A percentile compares a stretch with the other conserved stretches of the same genome.
phyloP scores from a whole-genome alignment of 176 grass and related monocot species.

The Microstegium vimineum region DNA sequence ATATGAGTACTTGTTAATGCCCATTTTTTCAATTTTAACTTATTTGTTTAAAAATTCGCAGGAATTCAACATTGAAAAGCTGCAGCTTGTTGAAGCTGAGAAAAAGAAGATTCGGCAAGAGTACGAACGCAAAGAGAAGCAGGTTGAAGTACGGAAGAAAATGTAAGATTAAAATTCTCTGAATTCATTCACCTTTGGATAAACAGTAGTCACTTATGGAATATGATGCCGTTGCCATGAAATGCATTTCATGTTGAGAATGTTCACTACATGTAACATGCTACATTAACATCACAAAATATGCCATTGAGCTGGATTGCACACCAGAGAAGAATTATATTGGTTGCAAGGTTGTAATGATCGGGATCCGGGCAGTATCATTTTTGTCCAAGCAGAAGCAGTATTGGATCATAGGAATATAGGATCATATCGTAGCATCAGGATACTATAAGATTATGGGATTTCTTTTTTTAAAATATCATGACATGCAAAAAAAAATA shows the following conservation, averaged over 20 bases:
- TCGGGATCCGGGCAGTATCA: background rate
- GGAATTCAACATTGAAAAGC: slow-evolving; percentile 99
- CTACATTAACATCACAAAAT: background rate
- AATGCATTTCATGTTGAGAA: background rate
- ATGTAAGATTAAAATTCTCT: slow-evolving; percentile 56
- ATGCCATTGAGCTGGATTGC: background rate
- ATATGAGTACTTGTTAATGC: background rate
- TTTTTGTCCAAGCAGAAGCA: background rate
- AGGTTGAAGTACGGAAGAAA: slow-evolving; percentile 96
- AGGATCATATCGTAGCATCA: background rate
- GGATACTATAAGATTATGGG: background rate
- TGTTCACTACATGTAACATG: background rate
- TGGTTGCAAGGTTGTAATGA: background rate
- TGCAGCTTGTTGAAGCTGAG: slow-evolving; percentile 98
- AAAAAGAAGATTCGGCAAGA: slow-evolving; percentile 99
- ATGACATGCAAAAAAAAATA: background rate
- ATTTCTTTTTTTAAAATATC: background rate
- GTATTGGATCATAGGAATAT: background rate
- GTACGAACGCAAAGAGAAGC: slow-evolving; percentile 97
- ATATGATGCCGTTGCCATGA: slow-evolving; percentile 4
- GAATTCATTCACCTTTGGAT: background rate
- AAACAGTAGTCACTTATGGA: background rate
- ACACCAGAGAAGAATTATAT: background rate
- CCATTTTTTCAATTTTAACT: background rate
- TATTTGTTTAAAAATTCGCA: slow-evolving; percentile 26